phyloP scores from a whole-genome alignment of 208 protist genomes.

The Trypanosoma melophagium region DNA sequence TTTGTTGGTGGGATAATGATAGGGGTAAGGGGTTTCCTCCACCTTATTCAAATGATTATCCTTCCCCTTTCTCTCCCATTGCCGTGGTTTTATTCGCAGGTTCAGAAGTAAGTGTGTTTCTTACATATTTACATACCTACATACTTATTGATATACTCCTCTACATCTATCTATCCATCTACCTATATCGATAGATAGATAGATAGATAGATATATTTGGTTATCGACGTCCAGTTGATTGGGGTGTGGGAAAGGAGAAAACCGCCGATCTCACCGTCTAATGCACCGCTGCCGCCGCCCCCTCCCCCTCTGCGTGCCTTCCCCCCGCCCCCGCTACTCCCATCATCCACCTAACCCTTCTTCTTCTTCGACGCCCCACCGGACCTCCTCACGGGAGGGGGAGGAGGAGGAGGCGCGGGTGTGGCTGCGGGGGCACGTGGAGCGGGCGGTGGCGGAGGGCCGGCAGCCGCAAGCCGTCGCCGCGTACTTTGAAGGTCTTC shows the following conservation, averaged over 20 bases:
- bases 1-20: too few species aligned
- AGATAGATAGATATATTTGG: conserved; percentile 15
- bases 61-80: background rate
- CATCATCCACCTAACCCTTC: background rate
- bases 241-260: background rate
- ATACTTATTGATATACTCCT: too few species aligned
- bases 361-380: too few species aligned
- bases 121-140: too few species aligned
- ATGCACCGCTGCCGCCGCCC: too few species aligned
- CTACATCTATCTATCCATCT: too few species aligned
- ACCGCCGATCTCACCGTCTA: too few species aligned
- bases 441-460: conserved; percentile 45
- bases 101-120: background rate
- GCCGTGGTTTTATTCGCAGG: background rate
- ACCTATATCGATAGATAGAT: conserved; percentile 4
- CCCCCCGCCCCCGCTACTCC: background rate
- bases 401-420: background rate
- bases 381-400: background rate
- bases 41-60: background rate
- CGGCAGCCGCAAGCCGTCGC: conserved; percentile 46
- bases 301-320: background rate
- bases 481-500: conserved; percentile 67
- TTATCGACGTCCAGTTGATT: background rate
- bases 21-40: too few species aligned
- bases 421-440: conserved; percentile 45